phyloP scores from a whole-genome alignment of 2,329 filamentous ascomycete genomes.

The Colletotrichum musicola region DNA sequence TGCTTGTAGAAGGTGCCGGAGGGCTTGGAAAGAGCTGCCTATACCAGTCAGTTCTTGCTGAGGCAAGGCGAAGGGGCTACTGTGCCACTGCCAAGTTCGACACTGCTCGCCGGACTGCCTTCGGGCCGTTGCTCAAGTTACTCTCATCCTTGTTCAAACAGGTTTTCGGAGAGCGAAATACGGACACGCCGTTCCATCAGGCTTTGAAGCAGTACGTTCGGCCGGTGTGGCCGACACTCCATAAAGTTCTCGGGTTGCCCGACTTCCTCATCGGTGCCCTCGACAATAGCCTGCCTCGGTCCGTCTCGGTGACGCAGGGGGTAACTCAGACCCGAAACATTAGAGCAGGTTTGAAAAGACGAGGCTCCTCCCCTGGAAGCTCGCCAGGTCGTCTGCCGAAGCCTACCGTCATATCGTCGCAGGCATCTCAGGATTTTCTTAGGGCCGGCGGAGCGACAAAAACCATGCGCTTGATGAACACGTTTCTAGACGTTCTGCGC shows the following conservation, averaged over 20 bases:
- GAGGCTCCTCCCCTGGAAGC: slow-evolving; percentile 63
- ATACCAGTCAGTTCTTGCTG: slow-evolving; percentile 72
- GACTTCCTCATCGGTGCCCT: slow-evolving; percentile 76
- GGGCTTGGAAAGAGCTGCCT: slow-evolving; percentile 76
- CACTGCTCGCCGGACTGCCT: slow-evolving; percentile 69
- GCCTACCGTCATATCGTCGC: slow-evolving; percentile 56
- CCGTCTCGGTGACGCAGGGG: slow-evolving; percentile 53
- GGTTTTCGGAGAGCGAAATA: slow-evolving; percentile 75
- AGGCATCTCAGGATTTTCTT: slow-evolving; percentile 71
- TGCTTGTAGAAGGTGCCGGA: slow-evolving; percentile 71
- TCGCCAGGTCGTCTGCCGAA: slow-evolving; percentile 51
- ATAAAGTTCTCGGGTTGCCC: slow-evolving; percentile 71
- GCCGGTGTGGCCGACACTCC: slow-evolving; percentile 74
- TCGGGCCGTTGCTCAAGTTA: slow-evolving; percentile 74
- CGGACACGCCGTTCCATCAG: slow-evolving; percentile 73
- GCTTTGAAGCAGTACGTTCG: slow-evolving; percentile 71
- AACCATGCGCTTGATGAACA: slow-evolving; percentile 84
- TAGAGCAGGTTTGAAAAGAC: slow-evolving; percentile 53
- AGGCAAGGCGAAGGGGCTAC: slow-evolving; percentile 72
- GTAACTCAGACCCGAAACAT: slow-evolving; percentile 47
- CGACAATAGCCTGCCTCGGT: slow-evolving; percentile 52
- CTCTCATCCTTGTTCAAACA: slow-evolving; percentile 76
- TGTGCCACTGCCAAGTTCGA: slow-evolving; percentile 77
- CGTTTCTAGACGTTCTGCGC: slow-evolving; percentile 86
- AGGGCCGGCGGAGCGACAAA: slow-evolving; percentile 70